These are phyloP conservation scores for Starmerella asiatica DNA, from an alignment of 805 yeast species.

Conservation along the genomic window DNA sequence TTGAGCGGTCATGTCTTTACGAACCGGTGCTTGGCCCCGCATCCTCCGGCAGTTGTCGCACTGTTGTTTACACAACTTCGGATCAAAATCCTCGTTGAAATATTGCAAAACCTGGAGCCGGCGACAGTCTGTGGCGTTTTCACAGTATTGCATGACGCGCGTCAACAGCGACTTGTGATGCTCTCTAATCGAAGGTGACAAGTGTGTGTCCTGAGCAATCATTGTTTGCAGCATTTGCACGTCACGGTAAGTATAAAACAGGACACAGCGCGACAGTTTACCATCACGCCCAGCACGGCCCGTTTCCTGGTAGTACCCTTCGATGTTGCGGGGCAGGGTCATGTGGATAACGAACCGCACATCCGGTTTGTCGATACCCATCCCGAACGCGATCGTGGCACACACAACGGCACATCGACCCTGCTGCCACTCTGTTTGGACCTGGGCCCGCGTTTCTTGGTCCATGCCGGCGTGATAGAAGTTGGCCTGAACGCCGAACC, in stretches of 20 bases:
- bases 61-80: constrained; percentile 46
- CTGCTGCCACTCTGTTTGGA: constrained; percentile 77
- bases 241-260: constrained; percentile 71
- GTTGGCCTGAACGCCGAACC: constrained; percentile 47
- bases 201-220: constrained; percentile 62
- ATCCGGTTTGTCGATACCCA: constrained; percentile 97
- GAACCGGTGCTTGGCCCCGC: constrained; percentile 29
- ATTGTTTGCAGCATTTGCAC: constrained; percentile 61
- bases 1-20: constrained; percentile 50
- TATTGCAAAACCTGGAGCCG: constrained; percentile 78
- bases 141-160: constrained; percentile 84
- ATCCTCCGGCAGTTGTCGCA: constrained; percentile 69
- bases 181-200: constrained; percentile 51
- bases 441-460: constrained; percentile 51
- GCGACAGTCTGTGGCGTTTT: constrained; percentile 79
- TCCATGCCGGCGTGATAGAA: constrained; percentile 94
- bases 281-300: constrained; percentile 99
- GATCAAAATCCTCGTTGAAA: constrained; percentile 71
- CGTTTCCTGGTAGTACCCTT: constrained; percentile 95
- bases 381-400: constrained; percentile 97
- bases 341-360: constrained; percentile 84
- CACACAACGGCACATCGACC: constrained; percentile 65
- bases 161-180: constrained; percentile 63
- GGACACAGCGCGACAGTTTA: constrained; percentile 58
- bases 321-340: constrained; percentile 77